Conservation (phyloP, 1,284 basidiomycete species). For the Trichosporon sp. region DNA sequence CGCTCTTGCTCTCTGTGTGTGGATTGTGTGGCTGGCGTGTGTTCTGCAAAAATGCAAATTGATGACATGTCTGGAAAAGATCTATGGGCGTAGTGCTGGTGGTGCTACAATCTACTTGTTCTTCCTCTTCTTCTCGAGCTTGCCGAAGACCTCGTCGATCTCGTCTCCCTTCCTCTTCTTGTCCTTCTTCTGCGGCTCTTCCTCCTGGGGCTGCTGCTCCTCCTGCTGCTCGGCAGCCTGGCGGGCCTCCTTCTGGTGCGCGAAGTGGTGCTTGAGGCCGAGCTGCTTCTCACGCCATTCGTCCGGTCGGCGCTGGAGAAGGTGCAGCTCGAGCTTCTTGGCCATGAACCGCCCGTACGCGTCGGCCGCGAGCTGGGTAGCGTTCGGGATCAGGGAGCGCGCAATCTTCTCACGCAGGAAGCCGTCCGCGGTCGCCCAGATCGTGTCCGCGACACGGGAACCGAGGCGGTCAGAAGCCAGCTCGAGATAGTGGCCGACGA, state of each 20-base stretch:
- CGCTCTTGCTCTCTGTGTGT: slow-evolving; percentile 19
- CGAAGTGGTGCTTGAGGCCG: slow-evolving; percentile 53
- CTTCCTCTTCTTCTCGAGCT: slow-evolving; percentile 41
- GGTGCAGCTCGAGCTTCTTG: slow-evolving; percentile 72
- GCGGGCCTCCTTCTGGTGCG: slow-evolving; percentile 47
- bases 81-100: slow-evolving; percentile 17
- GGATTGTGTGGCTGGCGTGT: not conserved
- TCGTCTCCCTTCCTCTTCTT: slow-evolving; percentile 35
- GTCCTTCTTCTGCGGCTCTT: slow-evolving; percentile 16
- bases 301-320: slow-evolving; percentile 74
- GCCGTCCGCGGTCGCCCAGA: slow-evolving; percentile 83
- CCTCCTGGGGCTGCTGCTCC: slow-evolving; percentile 12
- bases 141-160: slow-evolving; percentile 43
- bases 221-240: slow-evolving; percentile 18
- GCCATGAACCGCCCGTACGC: slow-evolving; percentile 85
- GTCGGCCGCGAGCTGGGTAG: slow-evolving; percentile 70
- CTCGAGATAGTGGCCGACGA: slow-evolving; percentile 73
- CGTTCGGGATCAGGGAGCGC: slow-evolving; percentile 70
- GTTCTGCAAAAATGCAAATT: not conserved
- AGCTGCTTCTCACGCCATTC: slow-evolving; percentile 73
- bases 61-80: slow-evolving; percentile 3
- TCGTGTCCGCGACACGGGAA: slow-evolving; percentile 80
- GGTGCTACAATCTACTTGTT: slow-evolving; percentile 23
- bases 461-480: slow-evolving; percentile 86
- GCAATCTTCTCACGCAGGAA: slow-evolving; percentile 93